Base-by-base conservation (phyloP, 768 basidiomycete species). In the Aureoboletus auriporus region DNA sequence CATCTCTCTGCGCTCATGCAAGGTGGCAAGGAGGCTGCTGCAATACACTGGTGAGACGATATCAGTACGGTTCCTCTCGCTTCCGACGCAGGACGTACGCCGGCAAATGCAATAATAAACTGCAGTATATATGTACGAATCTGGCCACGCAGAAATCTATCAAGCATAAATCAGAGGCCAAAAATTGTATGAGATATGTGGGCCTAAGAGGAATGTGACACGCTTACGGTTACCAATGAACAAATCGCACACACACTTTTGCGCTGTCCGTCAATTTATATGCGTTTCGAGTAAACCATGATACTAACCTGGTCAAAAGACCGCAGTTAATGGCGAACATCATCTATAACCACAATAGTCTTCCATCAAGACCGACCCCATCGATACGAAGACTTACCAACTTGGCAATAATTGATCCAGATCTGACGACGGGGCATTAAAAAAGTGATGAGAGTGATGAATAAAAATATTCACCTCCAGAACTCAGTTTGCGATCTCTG, bases 71-170 rank as follows among this genome's bases (percentile, higher is more conserved):
- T 4, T 4, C 20, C 4, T 23, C 20, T 14, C 20, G 3, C n/a
- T 23, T 23, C 20, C 14, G 8, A 12, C 31, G 26, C 2, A 23
- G 3, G 8, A 74, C 80, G 57, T 57, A 83, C 82, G 62, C 44
- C 82, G 74, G 29, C 82, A 81, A 27, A 83, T 72, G 59, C 76
- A 80, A 56, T 83, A 82, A 61, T 76, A 84, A 64, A 83, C 83
- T 2, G 75, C 70, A 41, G 83, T 82, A 47, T 83, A 83, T 46
- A 82, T 64, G 64, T 83, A 82, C 0, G 80, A 80, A 10, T 67
- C 34, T 0, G 74, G 74, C 36, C 75, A 75, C 6, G 69, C 70
- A n/a, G 70, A 53, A 54, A 83, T 83, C 80, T 82, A 49, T 35
- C 10, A 27, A 23, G 20, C 20, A 23, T 23, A 23, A 23, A 23